Conservation (phyloP, 148 eudicot species). For the Polygonum aviculare region DNA sequence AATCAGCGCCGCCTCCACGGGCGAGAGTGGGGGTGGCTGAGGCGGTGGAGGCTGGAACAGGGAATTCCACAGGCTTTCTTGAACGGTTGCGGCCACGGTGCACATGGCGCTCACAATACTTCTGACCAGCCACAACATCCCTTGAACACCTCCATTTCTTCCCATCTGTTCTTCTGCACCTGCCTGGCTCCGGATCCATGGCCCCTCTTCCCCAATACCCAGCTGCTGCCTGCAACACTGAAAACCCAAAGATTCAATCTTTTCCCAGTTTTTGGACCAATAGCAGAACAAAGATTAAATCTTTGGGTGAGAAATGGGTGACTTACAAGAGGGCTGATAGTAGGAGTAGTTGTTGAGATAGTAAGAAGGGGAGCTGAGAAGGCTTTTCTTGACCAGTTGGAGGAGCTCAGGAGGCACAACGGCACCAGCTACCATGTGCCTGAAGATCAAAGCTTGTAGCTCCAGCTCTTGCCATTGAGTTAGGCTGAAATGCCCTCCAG, state of each 20-base stretch:
- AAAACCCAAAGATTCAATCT: background rate
- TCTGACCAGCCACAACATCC: slow-evolving; percentile 76
- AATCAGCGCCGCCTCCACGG: slow-evolving; percentile 11
- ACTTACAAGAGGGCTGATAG: slow-evolving; percentile 52
- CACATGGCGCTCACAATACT: slow-evolving; percentile 92
- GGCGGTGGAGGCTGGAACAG: slow-evolving; percentile 36
- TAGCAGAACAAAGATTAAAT: background rate
- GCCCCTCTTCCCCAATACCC: slow-evolving; percentile 84
- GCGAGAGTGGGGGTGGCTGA: background rate
- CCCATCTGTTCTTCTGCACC: slow-evolving; percentile 92
- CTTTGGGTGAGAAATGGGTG: background rate
- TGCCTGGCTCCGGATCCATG: slow-evolving; percentile 94
- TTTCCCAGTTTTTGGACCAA: background rate
- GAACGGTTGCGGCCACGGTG: slow-evolving; percentile 97
- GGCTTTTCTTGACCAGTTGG: slow-evolving; percentile 50
- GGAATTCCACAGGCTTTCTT: slow-evolving; percentile 99
- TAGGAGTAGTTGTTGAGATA: slow-evolving; percentile 35
- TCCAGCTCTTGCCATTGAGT: slow-evolving; percentile 91
- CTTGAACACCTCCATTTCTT: slow-evolving; percentile 98
- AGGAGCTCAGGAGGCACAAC: slow-evolving; percentile 70
- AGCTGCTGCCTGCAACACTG: slow-evolving; percentile 58
- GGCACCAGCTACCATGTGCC: slow-evolving; percentile 70
- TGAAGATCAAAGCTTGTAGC: slow-evolving; percentile 77
- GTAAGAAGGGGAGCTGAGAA: slow-evolving; percentile 31
- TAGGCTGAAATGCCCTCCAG: slow-evolving; percentile 66